phyloP scores from a whole-genome alignment of 208 protist genomes.

The Herpetomonas muscarum region DNA sequence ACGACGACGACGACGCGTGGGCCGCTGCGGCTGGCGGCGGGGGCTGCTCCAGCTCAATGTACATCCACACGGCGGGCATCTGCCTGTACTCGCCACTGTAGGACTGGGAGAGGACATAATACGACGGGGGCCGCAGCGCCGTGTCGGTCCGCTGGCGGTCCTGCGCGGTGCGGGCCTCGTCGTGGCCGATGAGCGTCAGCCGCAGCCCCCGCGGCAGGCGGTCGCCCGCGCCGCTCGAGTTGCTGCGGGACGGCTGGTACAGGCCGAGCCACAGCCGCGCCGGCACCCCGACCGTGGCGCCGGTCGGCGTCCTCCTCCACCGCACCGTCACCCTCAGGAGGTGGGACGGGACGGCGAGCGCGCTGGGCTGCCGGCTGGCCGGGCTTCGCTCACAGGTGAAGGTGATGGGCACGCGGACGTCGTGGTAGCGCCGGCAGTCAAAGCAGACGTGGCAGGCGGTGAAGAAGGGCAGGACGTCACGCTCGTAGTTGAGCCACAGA shows the following conservation, averaged over 20 bases:
- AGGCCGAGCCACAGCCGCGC: constrained; percentile 65
- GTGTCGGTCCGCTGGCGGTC: neutral
- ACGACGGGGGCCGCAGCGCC: constrained; percentile 9
- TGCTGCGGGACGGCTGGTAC: constrained; percentile 28
- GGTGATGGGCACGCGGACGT: constrained; percentile 36
- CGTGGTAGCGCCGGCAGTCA: constrained; percentile 59
- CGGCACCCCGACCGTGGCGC: neutral
- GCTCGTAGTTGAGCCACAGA: constrained; percentile 34
- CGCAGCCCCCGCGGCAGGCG: constrained; percentile 26
- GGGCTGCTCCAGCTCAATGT: constrained; percentile 41
- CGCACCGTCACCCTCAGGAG: constrained; percentile 34
- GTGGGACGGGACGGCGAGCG: constrained; percentile 18
- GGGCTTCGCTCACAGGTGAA: constrained; percentile 9
- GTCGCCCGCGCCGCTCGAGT: neutral
- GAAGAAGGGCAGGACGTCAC: constrained; percentile 36
- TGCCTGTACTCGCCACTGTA: constrained; percentile 40
- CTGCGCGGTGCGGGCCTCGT: constrained; percentile 10
- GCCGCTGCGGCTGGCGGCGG: neutral
- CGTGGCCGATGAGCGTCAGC: constrained; percentile 33
- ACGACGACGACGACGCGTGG: neutral
- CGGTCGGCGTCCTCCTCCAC: neutral
- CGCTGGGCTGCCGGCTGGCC: neutral
- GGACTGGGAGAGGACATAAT: constrained; percentile 48
- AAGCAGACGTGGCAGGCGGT: constrained; percentile 51
- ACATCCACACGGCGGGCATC: constrained; percentile 65